Base-by-base conservation (phyloP, 192 early-diverging fungal genomes). In the Backusella circina region DNA sequence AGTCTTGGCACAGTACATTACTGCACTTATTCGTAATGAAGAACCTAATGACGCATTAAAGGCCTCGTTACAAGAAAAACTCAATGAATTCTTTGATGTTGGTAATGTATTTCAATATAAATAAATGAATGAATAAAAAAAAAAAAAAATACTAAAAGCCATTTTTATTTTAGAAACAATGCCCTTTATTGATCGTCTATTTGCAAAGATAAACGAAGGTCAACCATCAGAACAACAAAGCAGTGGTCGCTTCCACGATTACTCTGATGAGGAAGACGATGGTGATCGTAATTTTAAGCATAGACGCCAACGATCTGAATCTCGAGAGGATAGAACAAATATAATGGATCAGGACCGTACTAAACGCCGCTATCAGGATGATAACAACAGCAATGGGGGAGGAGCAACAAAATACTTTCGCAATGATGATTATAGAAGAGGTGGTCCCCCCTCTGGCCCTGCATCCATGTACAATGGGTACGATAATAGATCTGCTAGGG, bases 1-100 rank as follows among this genome's bases (percentile, higher is more conserved):
- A n/a, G 91, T 92, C 35, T 71, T 95, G 23, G 90, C 94, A 8
- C 90, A 95, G 32, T 96, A 95, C 80, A 88, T 94, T 35, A 79
- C 95, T 47, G 94, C 94, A 3, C 80, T 96, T 18, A 76, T 96
- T n/a, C 86, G 84, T 35, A 90, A 93, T 50, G 89, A 94, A 50
- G 86, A 90, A 51, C 70, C 85, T 7, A 80, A 82, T 13, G 73
- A 75, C 2, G 93, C 89, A 18, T 75, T 95, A n/a, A 88, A 85
- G 69, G 71, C 75, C 18, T 75, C 87, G 2, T 88, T 88, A 67
- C 73, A 84, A 16, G 84, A 86, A 35, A 90, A 95, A 67, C 83
- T 96, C 5, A 88, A 90, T 23, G 94, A 95, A 69, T 96, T 96
- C 84, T 80, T 96, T 70, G 83, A 84, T 68, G 79, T 88, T 77